Evolutionary conservation across 306 rosid species (phyloP), one percentile per base, ranked within the genome.

Genomic region (Fragaria vesca): DNA sequence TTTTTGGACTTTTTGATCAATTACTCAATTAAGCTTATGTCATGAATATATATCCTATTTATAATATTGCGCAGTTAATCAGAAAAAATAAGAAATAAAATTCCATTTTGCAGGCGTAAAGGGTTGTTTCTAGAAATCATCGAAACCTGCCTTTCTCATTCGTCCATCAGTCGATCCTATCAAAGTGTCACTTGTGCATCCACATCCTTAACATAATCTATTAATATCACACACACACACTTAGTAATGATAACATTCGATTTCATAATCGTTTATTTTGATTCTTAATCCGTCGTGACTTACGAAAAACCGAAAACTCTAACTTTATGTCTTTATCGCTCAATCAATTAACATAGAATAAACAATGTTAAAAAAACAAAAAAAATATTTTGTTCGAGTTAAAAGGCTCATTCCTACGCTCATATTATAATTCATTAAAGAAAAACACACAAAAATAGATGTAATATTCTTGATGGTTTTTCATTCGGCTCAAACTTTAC

Each of bases 101-200:
- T n/a, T 43, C 26, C 4, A 21, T 66, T 46, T 70, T 69, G 81
- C 81, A 20, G 76, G 81, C 62, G 62, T 12, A 30, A 58, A 30
- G 34, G 30, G n/a, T 46, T 48, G 46, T 40, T 83, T 83, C 83
- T 76, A 79, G 79, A 71, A 69, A 66, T 60, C 75, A 79, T 71
- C 76, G 78, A 8, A 4, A 16, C 8, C 3, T 7, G 21, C 11
- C 69, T 9, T 43, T 45, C 68, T 6, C 15, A 46, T 40, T 72
- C 13, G 78, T 36, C 21, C 47, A 26, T 60, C 52, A 13, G 63
- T 57, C 73, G 86, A 71, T 79, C 48, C 28, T 40, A 71, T 71
- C 86, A 47, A 83, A 6, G 61, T 43, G 21, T 36, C 73, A 6
- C 8, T 8, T 26, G 12, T 11, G 11, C 46, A 50, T 34, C 48